Percentiles rank a stretch among this genome's conserved stretches.
Conservation (phyloP, 345 rosid species). For the Hibiscus trionum region DNA sequence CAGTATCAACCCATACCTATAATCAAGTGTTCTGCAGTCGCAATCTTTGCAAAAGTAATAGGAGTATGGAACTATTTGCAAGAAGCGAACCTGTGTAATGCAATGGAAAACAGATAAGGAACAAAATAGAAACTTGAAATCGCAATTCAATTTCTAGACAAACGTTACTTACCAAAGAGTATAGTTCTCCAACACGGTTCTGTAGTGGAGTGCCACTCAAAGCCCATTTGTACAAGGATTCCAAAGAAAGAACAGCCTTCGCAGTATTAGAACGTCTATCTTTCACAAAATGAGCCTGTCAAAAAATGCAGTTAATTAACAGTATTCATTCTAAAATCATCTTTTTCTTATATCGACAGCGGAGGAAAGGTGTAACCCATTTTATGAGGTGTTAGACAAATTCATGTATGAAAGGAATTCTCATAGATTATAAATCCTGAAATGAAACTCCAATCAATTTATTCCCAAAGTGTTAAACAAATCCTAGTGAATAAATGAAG, state of each 20-base stretch:
- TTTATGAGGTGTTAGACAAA: neutral
- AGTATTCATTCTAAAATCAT: neutral
- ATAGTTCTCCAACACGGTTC: conserved; percentile 97
- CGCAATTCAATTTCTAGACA: conserved; percentile 1
- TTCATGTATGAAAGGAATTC: neutral
- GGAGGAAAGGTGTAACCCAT: neutral
- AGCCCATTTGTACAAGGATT: conserved; percentile 86
- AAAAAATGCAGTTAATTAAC: neutral
- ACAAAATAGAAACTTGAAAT: conserved; percentile 12
- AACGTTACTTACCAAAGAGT: conserved; percentile 64
- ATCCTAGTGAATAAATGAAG: neutral
- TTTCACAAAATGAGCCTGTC: conserved; percentile 82
- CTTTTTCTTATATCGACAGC: neutral
- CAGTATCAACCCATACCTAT: conserved; percentile 38
- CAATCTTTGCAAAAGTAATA: conserved; percentile 94
- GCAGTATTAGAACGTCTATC: conserved; percentile 91
- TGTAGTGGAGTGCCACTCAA: conserved; percentile 98
- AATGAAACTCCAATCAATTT: neutral
- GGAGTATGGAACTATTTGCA: conserved; percentile 79
- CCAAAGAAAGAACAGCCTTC: conserved; percentile 77
- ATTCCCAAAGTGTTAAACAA: neutral
- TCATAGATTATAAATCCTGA: neutral
- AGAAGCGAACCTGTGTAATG: conserved; percentile 70
- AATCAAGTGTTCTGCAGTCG: conserved; percentile 82
- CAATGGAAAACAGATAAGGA: conserved; percentile 15